phyloP scores from a whole-genome alignment of 768 basidiomycete species.

The Agaricus blazei region DNA sequence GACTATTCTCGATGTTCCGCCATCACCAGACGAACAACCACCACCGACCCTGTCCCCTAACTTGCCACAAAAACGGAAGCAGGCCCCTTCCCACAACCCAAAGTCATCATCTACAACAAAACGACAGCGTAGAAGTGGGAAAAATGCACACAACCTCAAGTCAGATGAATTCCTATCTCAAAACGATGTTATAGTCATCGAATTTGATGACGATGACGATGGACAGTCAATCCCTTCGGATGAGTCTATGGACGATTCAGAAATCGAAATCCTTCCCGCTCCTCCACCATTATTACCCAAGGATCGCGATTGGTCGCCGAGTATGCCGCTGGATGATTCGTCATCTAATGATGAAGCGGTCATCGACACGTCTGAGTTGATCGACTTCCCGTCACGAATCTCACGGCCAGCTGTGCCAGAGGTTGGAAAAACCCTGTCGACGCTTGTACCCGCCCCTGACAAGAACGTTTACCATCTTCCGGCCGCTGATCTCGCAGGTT shows the following conservation, averaged over 20 bases:
- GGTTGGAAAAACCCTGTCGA: slow-evolving; percentile 30
- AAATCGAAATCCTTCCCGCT: slow-evolving; percentile 1
- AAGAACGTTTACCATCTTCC: slow-evolving; percentile 44
- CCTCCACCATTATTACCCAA: slow-evolving; percentile 12
- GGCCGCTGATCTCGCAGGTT: slow-evolving; percentile 24
- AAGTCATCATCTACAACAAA: slow-evolving; percentile 11
- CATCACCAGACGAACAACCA: not conserved
- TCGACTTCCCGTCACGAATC: slow-evolving; percentile 10
- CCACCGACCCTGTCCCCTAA: not conserved
- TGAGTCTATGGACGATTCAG: slow-evolving; percentile 6
- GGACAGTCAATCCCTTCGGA: slow-evolving; percentile 13
- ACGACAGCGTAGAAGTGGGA: slow-evolving; percentile 24
- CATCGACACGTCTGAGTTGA: slow-evolving; percentile 16
- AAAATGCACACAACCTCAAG: slow-evolving; percentile 9
- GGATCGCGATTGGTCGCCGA: slow-evolving; percentile 56
- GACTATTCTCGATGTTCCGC: not conserved
- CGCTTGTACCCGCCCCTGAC: slow-evolving; percentile 40
- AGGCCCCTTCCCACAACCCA: slow-evolving; percentile 20
- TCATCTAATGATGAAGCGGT: slow-evolving; percentile 39
- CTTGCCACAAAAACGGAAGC: slow-evolving; percentile 41
- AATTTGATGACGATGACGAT: slow-evolving; percentile 27
- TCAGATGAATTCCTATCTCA: slow-evolving; percentile 28
- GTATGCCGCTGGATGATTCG: slow-evolving; percentile 41
- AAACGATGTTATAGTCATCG: slow-evolving; percentile 34
- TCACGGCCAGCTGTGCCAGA: not conserved